Conservation (phyloP, 2,329 filamentous ascomycete genomes). For the Pseudogymnoascus sp. region DNA sequence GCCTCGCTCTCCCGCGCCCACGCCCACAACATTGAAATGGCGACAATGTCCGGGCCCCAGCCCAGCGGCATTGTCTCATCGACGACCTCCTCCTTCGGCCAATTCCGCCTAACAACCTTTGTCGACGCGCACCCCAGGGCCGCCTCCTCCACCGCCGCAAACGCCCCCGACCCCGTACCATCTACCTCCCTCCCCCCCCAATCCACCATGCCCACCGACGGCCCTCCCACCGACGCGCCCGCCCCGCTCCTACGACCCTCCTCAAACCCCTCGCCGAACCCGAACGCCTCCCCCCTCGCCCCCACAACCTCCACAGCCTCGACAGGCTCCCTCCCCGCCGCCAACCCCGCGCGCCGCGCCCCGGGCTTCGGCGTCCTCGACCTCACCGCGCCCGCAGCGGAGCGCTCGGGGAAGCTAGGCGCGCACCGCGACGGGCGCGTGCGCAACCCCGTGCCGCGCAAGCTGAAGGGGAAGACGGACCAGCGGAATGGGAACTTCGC, state of each 20-base stretch:
- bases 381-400: conserved; percentile 39
- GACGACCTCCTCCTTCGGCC: conserved; percentile 17
- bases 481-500: conserved; percentile 51
- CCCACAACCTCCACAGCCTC: not conserved
- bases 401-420: conserved; percentile 20
- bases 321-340: not conserved
- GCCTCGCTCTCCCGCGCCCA: not conserved
- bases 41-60: not conserved
- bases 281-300: not conserved
- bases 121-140: conserved; percentile 15
- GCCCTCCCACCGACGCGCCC: not conserved
- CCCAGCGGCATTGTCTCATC: conserved; percentile 13
- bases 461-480: conserved; percentile 50
- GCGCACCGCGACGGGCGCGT: conserved; percentile 41
- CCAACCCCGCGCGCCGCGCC: conserved; percentile 41
- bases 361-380: conserved; percentile 42
- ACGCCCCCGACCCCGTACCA: not conserved
- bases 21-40: not conserved
- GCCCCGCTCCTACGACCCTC: not conserved
- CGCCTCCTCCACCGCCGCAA: conserved; percentile 2
- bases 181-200: not conserved
- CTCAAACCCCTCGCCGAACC: not conserved
- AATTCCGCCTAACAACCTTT: conserved; percentile 19
- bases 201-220: not conserved
- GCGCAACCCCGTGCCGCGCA: conserved; percentile 52